Base-by-base conservation (phyloP, 2,329 filamentous ascomycete species). In the Epichloe gansuensis region DNA sequence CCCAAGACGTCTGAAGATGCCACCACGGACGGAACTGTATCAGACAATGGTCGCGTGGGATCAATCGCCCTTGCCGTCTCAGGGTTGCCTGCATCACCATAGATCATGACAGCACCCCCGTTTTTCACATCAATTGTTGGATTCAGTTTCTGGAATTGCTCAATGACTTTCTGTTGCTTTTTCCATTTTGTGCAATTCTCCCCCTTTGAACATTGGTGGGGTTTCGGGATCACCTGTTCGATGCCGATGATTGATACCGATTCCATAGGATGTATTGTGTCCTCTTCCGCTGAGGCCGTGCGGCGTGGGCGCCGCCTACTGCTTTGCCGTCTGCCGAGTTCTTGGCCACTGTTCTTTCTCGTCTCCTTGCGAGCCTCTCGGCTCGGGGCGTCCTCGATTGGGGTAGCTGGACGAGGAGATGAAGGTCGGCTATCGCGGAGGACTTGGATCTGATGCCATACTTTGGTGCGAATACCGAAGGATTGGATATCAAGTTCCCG, bases 211-310 rank as follows among this genome's bases (percentile, higher is more conserved):
- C 90, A 96, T 52, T 78, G 77, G 68, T 95, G 90, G 15, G 84
- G 80, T 69, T 88, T 90, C 5, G 89, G 89, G 51, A 95, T 77
- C 51, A 93, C 73, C 66, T 95, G 88, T 69, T 95, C 89, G 56
- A 95, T 95, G 31, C 86, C 89, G 36, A 95, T 89, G 59, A 95
- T 95, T 0, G 89, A 95, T 4, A 93, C 84, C 1, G 88, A 91
- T 65, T 95, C 87, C 53, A 83, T 78, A 2, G 88, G 88, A 1
- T 84, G 84, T 63, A 93, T 84, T 46, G 80, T 70, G 59, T 90
- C 85, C 56, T 82, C 79, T 50, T 71, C 79, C 47, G 70, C 66
- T 12, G 71, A 66, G 7, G 64, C 60, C 53, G 67, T 69, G 57
- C 66, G 68, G 53, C 65, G 68, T 41, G 65, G 63, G 45, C 66